Evolutionary conservation across 352 stramenopile genomes (phyloP), one percentile per base, ranked within the genome.

Genomic region (Phytophthora idaei): DNA sequence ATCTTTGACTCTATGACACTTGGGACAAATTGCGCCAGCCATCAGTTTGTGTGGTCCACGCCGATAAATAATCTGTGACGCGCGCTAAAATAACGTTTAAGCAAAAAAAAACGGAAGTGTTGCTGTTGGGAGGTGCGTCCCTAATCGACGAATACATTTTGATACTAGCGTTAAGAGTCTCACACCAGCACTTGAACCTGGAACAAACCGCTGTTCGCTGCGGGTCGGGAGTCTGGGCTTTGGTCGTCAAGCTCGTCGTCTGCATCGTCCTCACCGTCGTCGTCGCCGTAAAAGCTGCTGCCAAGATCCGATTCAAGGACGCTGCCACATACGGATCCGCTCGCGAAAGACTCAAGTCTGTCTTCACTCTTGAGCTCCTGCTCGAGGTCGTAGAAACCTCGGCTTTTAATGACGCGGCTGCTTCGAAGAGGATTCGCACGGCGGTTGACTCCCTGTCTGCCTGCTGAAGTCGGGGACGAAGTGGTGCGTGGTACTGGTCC

Each of bases 331-430:
- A 64, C 21, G 6, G 58, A 67, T 71, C 27, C 64, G 60, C 65
- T 71, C 29, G 45, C 49, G 8, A 65, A 45, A 4, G 41, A 58
- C 5, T 72, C 62, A 39, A 46, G 11, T 39, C 55, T 68, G 45
- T 69, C 53, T 21, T 66, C 57, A 10, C 39, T 57, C 27, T 67
- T 71, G 6, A 61, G 17, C 31, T 73, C 71, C 15, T 74, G 55
- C 5, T 87, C 76, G 27, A 92, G 69, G 56, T 90, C 76, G 54
- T 93, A 93, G 49, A 90, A 93, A 0, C 85, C 85, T 31, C 85
- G 76, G 60, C 85, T 93, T 63, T 88, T 88, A 61, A 93, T 93
- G 15, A 90, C 78, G 8, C 85, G 85, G 44, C 81, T 92, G 51
- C 50, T 82, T 53, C 77, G 79, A 15, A 93, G 32, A 49, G 69